Conservation (phyloP, 2,329 filamentous ascomycete species). For the Fusarium longipes region DNA sequence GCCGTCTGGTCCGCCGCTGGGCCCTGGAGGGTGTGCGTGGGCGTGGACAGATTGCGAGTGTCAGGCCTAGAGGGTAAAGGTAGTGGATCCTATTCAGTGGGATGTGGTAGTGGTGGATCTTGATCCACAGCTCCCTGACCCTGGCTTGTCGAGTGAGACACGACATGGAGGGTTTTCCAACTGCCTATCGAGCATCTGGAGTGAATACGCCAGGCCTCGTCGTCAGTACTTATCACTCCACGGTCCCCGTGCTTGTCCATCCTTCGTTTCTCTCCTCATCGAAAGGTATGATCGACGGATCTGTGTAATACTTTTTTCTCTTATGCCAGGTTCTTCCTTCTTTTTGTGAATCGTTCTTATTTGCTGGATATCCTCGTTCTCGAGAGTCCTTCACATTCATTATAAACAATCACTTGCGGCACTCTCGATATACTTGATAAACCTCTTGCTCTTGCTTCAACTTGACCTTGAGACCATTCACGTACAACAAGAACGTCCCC, state of each 20-base stretch:
- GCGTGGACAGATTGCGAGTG: slow-evolving; percentile 27
- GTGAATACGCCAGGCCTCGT: slow-evolving; percentile 51
- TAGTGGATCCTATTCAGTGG: slow-evolving; percentile 41
- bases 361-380: slow-evolving; percentile 56
- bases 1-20: slow-evolving; percentile 46
- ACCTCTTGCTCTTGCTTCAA: slow-evolving; percentile 34
- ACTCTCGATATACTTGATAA: slow-evolving; percentile 41
- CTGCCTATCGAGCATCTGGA: slow-evolving; percentile 46
- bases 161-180: slow-evolving; percentile 52
- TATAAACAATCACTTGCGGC: slow-evolving; percentile 43
- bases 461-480: slow-evolving; percentile 42
- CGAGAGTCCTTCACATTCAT: slow-evolving; percentile 58
- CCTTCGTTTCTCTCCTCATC: slow-evolving; percentile 50
- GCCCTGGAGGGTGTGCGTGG: slow-evolving; percentile 27
- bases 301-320: slow-evolving; percentile 59
- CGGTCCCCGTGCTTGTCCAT: slow-evolving; percentile 57
- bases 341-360: slow-evolving; percentile 58
- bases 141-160: slow-evolving; percentile 63
- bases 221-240: slow-evolving; percentile 61
- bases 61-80: slow-evolving; percentile 30
- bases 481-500: slow-evolving; percentile 48
- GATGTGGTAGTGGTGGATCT: slow-evolving; percentile 44
- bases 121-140: slow-evolving; percentile 50
- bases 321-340: slow-evolving; percentile 63
- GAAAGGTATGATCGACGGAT: slow-evolving; percentile 61